A percentile compares a stretch with the other conserved stretches of the same genome.
Conservation (phyloP, 345 rosid genomes). For the rapeseed (Brassica napus) region Da-Ae NC_063442.1:33771501-33772000, state of each 20-base stretch:
- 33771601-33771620: slow-evolving; percentile 14
- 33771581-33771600: background rate
- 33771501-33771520: background rate
- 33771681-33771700: background rate
- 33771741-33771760: slow-evolving; percentile 88
- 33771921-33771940: slow-evolving; percentile 38
- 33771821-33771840: background rate
- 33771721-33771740: background rate
- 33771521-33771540: background rate
- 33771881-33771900: slow-evolving; percentile 27
- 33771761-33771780: slow-evolving; percentile 81
- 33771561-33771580: background rate
- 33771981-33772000: slow-evolving; percentile 27
- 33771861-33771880: slow-evolving; percentile 31
- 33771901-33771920: slow-evolving; percentile 20
- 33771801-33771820: background rate
- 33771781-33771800: slow-evolving; percentile 9
- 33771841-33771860: slow-evolving; percentile 24
- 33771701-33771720: background rate
- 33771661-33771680: background rate
- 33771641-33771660: slow-evolving; percentile 21
- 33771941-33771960: slow-evolving; percentile 33
- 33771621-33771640: background rate
- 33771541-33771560: slow-evolving; percentile 32
- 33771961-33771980: slow-evolving; percentile 43